These are phyloP conservation scores for Collybia mongolica DNA, from an alignment of 768 basidiomycete species.

Conservation along the genomic window DNA sequence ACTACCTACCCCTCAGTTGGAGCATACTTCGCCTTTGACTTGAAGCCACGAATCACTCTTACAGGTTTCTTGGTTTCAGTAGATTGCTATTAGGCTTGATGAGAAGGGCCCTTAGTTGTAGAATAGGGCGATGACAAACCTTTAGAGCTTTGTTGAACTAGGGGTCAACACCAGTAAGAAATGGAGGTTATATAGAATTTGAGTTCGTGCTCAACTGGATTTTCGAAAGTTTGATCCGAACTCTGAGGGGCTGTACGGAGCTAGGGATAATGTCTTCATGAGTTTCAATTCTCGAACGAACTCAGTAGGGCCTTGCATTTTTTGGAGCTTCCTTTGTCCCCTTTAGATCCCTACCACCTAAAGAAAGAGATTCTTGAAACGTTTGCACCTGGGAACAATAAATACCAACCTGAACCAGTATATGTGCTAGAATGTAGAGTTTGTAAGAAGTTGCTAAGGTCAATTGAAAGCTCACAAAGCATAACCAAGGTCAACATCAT, in stretches of 20 bases:
- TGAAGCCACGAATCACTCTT: slow-evolving; percentile 86
- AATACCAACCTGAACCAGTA: slow-evolving; percentile 66
- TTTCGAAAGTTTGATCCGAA: slow-evolving; percentile 79
- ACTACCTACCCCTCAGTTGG: slow-evolving; percentile 68
- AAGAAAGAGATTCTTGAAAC: slow-evolving; percentile 3
- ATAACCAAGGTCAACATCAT: slow-evolving; percentile 80
- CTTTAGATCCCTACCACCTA: slow-evolving; percentile 83
- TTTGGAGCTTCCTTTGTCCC: slow-evolving; percentile 83
- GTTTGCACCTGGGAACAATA: not conserved
- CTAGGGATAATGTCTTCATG: slow-evolving; percentile 31
- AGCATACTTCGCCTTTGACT: slow-evolving; percentile 68
- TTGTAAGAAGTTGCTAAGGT: not conserved
- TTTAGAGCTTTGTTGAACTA: slow-evolving; percentile 70
- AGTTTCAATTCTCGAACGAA: not conserved
- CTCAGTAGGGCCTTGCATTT: slow-evolving; percentile 54
- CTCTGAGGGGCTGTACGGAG: slow-evolving; percentile 89
- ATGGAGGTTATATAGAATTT: not conserved
- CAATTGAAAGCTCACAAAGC: slow-evolving; percentile 64
- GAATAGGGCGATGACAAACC: slow-evolving; percentile 31
- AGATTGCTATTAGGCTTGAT: slow-evolving; percentile 49
- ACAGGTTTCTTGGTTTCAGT: slow-evolving; percentile 81
- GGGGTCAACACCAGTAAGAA: not conserved
- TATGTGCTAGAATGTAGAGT: slow-evolving; percentile 54
- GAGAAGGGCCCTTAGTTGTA: not conserved
- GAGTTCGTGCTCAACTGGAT: slow-evolving; percentile 32